Base-by-base conservation (phyloP, 345 rosid genomes). In the Firmiana major region DNA sequence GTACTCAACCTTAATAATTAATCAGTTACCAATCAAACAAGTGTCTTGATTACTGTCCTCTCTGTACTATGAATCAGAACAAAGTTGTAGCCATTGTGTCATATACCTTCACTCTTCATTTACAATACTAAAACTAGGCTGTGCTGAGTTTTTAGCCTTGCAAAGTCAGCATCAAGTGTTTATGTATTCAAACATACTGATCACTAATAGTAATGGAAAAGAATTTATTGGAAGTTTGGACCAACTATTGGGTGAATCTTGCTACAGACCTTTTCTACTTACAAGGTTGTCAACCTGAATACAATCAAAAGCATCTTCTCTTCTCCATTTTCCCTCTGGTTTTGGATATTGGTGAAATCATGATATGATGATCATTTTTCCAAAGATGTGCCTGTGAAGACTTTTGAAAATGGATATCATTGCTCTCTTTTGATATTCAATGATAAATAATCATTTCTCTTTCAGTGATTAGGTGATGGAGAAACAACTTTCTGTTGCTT, bases 1-100 rank as follows among this genome's bases (percentile, higher is more conserved):
- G 88, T 84, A 83, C 66, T 46, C 58, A 60, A 59, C 46, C 59
- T 62, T 75, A 45, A 42, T 22, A 48, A 26, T 9, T 45, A 74
- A 43, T 49, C 19, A 71, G 63, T 34, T n/a, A n/a, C 11, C 3
- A 38, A 53, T 19, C 19, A 70, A 34, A 72, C 34, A 49, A 69
- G 36, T 49, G 42, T 71, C 45, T 34, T 36, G 45, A 51, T 51
- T 26, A 49, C 7, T 17, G 28, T 28, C 58, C 43, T 48, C 15
- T 63, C 45, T 16, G 22, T 28, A 42, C 57, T 49, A 70, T 40
- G 40, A 70, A 70, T 70, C 63, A 19, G 46, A 71, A 26, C 40
- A 46, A 70, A 17, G 24, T 38, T 36, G 45, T 36, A 64, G 19
- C 19, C 65, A 60, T 5, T 11, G 11, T 66, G 53, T 43, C 43